A percentile compares a stretch with the other conserved stretches of the same genome.
These are phyloP conservation scores for Diaporthe vaccinii DNA, from an alignment of 2,329 filamentous ascomycete genomes.

Conservation along the genomic window DNA sequence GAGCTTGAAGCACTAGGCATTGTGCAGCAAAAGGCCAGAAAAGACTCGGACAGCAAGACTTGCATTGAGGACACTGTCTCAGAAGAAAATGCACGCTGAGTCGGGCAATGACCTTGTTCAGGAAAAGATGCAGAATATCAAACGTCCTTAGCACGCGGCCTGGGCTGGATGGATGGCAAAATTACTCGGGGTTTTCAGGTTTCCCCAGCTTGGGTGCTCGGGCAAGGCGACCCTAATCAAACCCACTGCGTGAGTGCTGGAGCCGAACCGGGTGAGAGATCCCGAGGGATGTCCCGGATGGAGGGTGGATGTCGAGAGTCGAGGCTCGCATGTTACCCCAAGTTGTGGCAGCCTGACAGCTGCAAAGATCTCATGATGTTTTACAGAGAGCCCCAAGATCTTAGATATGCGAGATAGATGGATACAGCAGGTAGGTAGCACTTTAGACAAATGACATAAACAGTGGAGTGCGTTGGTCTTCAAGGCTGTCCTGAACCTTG, in stretches of 20 bases:
- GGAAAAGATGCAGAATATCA: conserved; percentile 29
- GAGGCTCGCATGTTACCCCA: not conserved
- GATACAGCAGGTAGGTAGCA: conserved; percentile 4
- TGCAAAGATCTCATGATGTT: conserved; percentile 33
- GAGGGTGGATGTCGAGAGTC: conserved; percentile 11
- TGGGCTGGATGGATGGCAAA: not conserved
- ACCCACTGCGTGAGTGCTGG: conserved; percentile 7
- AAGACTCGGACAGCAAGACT: not conserved
- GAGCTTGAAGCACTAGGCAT: too few species aligned
- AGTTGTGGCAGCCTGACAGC: conserved; percentile 5
- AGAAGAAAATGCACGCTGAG: not conserved
- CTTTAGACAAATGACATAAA: conserved; percentile 29
- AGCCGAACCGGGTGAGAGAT: conserved; percentile 16
- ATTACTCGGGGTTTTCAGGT: conserved; percentile 21
- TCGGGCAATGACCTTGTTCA: conserved; percentile 2
- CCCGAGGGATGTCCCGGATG: conserved; percentile 14
- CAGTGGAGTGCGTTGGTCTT: conserved; percentile 6
- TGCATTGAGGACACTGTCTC: not conserved
- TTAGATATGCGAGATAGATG: conserved; percentile 26
- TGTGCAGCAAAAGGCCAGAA: not conserved
- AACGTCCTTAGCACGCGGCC: not conserved
- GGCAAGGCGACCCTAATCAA: conserved; percentile 22
- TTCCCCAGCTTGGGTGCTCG: conserved; percentile 19
- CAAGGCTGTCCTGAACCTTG: not conserved
- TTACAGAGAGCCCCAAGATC: conserved; percentile 9